phyloP scores from a whole-genome alignment of 441 rosid genomes.

The Eruca vesicaria region DNA sequence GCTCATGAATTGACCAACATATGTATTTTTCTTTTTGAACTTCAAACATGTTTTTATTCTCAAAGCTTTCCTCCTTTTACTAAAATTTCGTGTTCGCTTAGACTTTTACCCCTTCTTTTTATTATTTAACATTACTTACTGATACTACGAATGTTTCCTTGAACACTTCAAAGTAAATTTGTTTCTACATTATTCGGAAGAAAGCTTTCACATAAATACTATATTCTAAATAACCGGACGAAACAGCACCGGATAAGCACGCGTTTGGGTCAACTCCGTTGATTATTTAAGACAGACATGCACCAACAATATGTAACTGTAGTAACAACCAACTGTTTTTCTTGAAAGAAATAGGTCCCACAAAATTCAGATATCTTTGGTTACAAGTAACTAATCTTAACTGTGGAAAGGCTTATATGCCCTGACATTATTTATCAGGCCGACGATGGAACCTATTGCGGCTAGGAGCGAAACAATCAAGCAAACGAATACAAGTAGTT shows the following conservation, averaged over 20 bases:
- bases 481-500: conserved; percentile 39
- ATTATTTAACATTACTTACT: neutral
- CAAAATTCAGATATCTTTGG: neutral
- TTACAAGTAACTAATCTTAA: conserved; percentile 3
- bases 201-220: neutral
- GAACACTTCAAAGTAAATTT: neutral
- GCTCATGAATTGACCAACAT: no score
- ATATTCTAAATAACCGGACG: neutral
- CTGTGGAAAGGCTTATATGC: conserved; percentile 47
- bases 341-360: neutral
- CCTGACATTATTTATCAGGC: conserved; percentile 33
- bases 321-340: neutral
- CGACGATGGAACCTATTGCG: conserved; percentile 47
- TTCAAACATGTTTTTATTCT: no score
- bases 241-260: neutral
- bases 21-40: no score
- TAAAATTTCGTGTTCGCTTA: no score
- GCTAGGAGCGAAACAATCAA: conserved; percentile 41
- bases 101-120: no score
- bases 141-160: neutral
- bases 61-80: no score
- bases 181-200: neutral
- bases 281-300: neutral
- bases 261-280: neutral
- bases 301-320: neutral